phyloP scores from a whole-genome alignment of 1,284 basidiomycete species.

The Ganoderma lingzhi region DNA sequence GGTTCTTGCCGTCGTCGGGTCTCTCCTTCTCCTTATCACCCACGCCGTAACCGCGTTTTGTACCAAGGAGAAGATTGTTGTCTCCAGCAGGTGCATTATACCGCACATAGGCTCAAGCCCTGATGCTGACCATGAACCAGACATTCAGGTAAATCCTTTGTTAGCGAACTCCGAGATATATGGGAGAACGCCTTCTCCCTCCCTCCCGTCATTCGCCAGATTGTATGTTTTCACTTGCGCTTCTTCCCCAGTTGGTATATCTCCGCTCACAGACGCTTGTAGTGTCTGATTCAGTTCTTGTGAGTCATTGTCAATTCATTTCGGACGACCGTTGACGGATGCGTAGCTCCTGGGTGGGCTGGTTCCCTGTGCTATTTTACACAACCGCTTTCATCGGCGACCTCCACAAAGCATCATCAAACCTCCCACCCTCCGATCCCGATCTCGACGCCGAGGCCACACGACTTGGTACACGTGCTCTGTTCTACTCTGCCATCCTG shows the following conservation, averaged over 20 bases:
- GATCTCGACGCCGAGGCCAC: constrained; percentile 54
- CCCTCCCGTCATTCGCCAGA: constrained; percentile 80
- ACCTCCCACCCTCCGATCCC: constrained; percentile 42
- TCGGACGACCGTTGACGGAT: constrained; percentile 20
- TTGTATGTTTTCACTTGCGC: constrained; percentile 60
- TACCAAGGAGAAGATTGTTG: constrained; percentile 83
- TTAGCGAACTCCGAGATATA: constrained; percentile 66
- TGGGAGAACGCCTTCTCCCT: constrained; percentile 74
- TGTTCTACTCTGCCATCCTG: constrained; percentile 81
- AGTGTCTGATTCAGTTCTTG: constrained; percentile 91
- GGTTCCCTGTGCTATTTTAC: constrained; percentile 93
- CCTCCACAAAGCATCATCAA: constrained; percentile 69
- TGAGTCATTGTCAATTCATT: constrained; percentile 48
- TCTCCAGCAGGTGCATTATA: constrained; percentile 51
- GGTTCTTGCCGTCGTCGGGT: constrained; percentile 70
- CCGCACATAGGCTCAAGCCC: not conserved
- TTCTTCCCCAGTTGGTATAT: constrained; percentile 11
- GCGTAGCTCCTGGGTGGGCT: constrained; percentile 78
- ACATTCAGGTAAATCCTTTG: constrained; percentile 51
- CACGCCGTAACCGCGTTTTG: constrained; percentile 68
- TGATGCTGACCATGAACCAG: constrained; percentile 27
- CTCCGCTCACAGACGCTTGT: constrained; percentile 17
- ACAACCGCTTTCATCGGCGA: constrained; percentile 89
- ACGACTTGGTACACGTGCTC: constrained; percentile 83
- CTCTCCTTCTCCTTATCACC: constrained; percentile 57